Evolutionary conservation across 2,329 filamentous ascomycete genomes (phyloP).

Genomic region (Fusarium floridanum): DNA sequence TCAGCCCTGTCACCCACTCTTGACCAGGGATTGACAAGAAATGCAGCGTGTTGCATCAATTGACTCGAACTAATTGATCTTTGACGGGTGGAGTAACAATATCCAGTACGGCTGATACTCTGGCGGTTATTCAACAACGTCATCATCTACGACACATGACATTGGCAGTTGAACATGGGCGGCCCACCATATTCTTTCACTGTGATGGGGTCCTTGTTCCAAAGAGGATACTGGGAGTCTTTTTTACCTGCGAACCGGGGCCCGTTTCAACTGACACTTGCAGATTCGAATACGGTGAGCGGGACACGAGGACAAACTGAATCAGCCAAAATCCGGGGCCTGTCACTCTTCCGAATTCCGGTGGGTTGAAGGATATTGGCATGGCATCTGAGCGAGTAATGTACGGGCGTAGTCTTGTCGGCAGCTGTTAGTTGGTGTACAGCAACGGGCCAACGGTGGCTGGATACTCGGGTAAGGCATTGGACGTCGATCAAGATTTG

Average conservation of each 20-base stretch:
- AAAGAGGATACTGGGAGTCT: not conserved
- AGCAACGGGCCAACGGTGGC: not conserved
- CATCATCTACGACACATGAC: not conserved
- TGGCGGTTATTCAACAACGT: constrained; percentile 1
- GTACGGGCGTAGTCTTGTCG: not conserved
- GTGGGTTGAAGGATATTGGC: not conserved
- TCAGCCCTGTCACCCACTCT: constrained; percentile 6
- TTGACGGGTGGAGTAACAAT: constrained; percentile 2
- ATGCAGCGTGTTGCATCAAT: not conserved
- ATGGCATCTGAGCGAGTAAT: not conserved
- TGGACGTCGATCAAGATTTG: not conserved
- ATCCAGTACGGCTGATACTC: not conserved
- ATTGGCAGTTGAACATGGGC: not conserved
- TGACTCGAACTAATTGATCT: not conserved
- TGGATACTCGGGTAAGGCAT: not conserved
- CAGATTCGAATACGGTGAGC: not conserved
- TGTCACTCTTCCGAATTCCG: not conserved
- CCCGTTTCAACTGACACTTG: not conserved
- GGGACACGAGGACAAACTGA: not conserved
- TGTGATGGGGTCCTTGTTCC: not conserved
- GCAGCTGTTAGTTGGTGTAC: not conserved
- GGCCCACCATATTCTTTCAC: not conserved
- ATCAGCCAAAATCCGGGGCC: not conserved
- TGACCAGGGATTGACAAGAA: not conserved
- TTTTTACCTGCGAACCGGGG: not conserved